A percentile compares a stretch with the other conserved stretches of the same genome.
phyloP scores from a whole-genome alignment of 1,284 basidiomycete species.

The Acaromyces ingoldii region DNA sequence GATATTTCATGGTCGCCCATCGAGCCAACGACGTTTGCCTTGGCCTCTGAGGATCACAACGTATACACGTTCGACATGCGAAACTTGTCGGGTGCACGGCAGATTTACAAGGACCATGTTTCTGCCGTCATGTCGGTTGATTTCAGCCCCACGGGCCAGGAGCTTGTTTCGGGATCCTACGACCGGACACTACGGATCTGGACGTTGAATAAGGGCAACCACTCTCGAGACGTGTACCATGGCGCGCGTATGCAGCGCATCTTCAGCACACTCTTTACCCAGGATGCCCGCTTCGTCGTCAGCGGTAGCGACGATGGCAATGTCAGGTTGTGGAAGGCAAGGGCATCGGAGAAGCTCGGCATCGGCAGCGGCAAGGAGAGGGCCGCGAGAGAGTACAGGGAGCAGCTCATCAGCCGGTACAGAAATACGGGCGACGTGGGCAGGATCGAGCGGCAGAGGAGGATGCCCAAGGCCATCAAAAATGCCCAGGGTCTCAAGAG shows the following conservation, averaged over 20 bases:
- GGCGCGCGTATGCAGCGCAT: constrained; percentile 98
- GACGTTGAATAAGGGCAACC: constrained; percentile 76
- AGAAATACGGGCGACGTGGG: constrained; percentile 74
- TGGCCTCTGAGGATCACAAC: constrained; percentile 97
- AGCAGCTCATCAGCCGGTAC: constrained; percentile 84
- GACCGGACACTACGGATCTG: constrained; percentile 91
- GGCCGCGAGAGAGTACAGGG: constrained; percentile 85
- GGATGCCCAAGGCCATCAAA: constrained; percentile 84
- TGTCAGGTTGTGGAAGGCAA: constrained; percentile 91
- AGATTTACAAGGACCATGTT: constrained; percentile 96
- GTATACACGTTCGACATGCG: constrained; percentile 97
- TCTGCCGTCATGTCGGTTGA: constrained; percentile 66
- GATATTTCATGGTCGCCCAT: constrained; percentile 91
- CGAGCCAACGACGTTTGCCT: constrained; percentile 80
- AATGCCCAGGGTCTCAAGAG: constrained; percentile 80
- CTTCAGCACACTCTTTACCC: constrained; percentile 61
- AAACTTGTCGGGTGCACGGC: constrained; percentile 72
- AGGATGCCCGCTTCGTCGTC: constrained; percentile 86
- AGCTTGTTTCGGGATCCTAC: constrained; percentile 93
- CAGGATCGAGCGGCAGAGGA: constrained; percentile 73
- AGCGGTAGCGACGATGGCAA: constrained; percentile 96
- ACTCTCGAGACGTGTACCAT: constrained; percentile 83
- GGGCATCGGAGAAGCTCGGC: constrained; percentile 86
- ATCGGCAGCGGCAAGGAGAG: constrained; percentile 86
- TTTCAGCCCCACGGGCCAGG: constrained; percentile 76